Evolutionary conservation across 2,329 filamentous ascomycete genomes (phyloP).

Genomic region (Juglanconis sp.): DNA sequence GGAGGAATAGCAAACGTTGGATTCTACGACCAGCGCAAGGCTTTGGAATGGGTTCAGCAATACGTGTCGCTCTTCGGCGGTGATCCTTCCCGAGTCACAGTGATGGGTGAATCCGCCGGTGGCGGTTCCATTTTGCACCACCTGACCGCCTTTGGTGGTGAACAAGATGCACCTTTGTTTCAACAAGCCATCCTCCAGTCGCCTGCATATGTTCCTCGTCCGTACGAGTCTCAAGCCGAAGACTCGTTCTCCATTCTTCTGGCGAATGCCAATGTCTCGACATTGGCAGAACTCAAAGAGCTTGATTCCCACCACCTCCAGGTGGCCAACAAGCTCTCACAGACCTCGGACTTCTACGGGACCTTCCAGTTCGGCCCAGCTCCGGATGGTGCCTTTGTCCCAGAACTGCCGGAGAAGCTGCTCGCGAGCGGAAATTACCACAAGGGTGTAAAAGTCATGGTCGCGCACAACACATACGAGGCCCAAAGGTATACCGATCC

Average conservation of each 20-base stretch:
- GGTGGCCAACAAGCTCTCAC: slow-evolving; percentile 10
- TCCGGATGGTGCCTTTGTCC: background rate
- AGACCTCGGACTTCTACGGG: slow-evolving; percentile 4
- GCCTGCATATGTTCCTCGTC: slow-evolving; percentile 8
- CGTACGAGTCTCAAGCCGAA: slow-evolving; percentile 4
- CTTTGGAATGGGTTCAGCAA: slow-evolving; percentile 43
- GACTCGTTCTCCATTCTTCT: slow-evolving; percentile 8
- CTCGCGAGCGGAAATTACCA: slow-evolving; percentile 4
- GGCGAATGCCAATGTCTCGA: background rate
- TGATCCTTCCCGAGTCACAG: slow-evolving; percentile 38
- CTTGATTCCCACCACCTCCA: slow-evolving; percentile 6
- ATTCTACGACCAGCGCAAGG: slow-evolving; percentile 37
- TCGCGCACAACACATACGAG: slow-evolving; percentile 15
- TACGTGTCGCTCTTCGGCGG: slow-evolving; percentile 44
- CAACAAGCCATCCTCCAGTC: slow-evolving; percentile 10
- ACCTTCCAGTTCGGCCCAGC: slow-evolving; percentile 8
- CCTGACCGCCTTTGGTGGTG: slow-evolving; percentile 6
- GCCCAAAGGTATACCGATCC: slow-evolving; percentile 9
- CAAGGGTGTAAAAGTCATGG: slow-evolving; percentile 9
- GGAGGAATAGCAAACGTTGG: slow-evolving; percentile 35
- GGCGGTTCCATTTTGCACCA: slow-evolving; percentile 21
- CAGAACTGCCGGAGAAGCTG: slow-evolving; percentile 8
- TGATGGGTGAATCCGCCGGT: slow-evolving; percentile 45
- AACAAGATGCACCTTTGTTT: slow-evolving; percentile 8
- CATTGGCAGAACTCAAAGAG: background rate